Evolutionary conservation across 2,329 filamentous ascomycete genomes (phyloP), one percentile per base, ranked within the genome.

Genomic region (Eurotiales sp.): DNA sequence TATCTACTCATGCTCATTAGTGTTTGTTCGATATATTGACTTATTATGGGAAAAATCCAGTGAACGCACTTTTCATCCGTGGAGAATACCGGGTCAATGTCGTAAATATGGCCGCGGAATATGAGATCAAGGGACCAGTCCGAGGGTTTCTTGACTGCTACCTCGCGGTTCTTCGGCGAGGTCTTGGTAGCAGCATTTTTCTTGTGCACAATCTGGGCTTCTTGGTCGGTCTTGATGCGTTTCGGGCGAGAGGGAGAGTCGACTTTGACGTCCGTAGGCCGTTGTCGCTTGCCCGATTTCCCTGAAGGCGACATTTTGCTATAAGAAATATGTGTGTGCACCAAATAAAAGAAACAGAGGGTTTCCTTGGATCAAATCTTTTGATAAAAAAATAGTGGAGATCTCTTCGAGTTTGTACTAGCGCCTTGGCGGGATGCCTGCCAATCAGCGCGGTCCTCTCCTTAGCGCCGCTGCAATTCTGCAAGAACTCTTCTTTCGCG

Each of bases 31-130:
- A n/a, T n/a, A n/a, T n/a, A n/a, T n/a, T n/a, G n/a, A n/a, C n/a
- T n/a, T n/a, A n/a, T n/a, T n/a, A n/a, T n/a, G n/a, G n/a, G n/a
- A n/a, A n/a, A n/a, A n/a, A n/a, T n/a, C n/a, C n/a, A n/a, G n/a
- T 29, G n/a, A 19, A 62, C 71, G 59, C 65, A 79, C 72, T 78
- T 75, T 58, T 81, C 79, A 63, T 85, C 79, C n/a, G 58, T 56
- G 2, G 80, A 78, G 61, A 84, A 79, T 8, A 82, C 61, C 5
- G 82, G 79, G 59, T 85, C 79, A 45, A 78, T 64, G 41, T 77
- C 69, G 51, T 79, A 68, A 60, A 82, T 81, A 50, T 76, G 75
- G 19, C 82, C 82, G 36, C 78, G 81, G 25, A 73, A 64, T 7
- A 76, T 66, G n/a, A 71, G 64, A 15, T 78, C 79, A 8, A 79